Percentiles rank a stretch among this genome's conserved stretches.
phyloP scores from a whole-genome alignment of 768 basidiomycete species.

The Mycena pura region DNA sequence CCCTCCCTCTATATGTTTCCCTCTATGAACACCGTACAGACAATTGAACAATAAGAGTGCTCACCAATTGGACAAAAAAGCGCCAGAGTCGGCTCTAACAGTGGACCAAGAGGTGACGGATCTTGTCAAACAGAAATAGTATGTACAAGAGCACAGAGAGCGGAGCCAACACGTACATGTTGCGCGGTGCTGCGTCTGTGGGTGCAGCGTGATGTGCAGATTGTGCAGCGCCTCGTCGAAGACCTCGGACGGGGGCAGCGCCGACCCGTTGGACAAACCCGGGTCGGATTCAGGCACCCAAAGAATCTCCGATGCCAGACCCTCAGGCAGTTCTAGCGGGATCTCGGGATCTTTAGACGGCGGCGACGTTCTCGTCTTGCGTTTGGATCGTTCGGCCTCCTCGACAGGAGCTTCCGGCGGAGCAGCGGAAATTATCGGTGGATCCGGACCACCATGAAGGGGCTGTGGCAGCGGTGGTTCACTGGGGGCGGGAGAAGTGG shows the following conservation, averaged over 20 bases:
- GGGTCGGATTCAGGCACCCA: constrained; percentile 61
- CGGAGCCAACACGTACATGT: constrained; percentile 39
- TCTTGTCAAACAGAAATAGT: constrained; percentile 30
- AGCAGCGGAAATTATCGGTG: constrained; percentile 14
- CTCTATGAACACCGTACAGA: not conserved
- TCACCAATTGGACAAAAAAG: constrained; percentile 79
- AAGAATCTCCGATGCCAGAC: constrained; percentile 59
- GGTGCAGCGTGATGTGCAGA: constrained; percentile 77
- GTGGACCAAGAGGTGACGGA: constrained; percentile 56
- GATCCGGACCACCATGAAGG: constrained; percentile 24
- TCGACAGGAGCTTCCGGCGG: constrained; percentile 37
- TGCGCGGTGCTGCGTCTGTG: constrained; percentile 80
- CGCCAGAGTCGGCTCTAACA: constrained; percentile 81
- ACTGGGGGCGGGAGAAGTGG: constrained; percentile 15
- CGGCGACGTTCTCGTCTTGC: constrained; percentile 22
- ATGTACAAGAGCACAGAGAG: not conserved
- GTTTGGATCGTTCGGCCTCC: constrained; percentile 54
- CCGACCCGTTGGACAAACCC: constrained; percentile 36
- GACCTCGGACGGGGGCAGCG: constrained; percentile 75
- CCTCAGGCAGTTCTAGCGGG: constrained; percentile 58
- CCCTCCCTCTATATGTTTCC: constrained; percentile 63
- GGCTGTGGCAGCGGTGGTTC: constrained; percentile 18
- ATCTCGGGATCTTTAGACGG: constrained; percentile 40
- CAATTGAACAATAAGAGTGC: constrained; percentile 19
- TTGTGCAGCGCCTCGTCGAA: constrained; percentile 80